Conservation (phyloP, 768 basidiomycete genomes). For the Xerocomus brunneocitrinus region DNA sequence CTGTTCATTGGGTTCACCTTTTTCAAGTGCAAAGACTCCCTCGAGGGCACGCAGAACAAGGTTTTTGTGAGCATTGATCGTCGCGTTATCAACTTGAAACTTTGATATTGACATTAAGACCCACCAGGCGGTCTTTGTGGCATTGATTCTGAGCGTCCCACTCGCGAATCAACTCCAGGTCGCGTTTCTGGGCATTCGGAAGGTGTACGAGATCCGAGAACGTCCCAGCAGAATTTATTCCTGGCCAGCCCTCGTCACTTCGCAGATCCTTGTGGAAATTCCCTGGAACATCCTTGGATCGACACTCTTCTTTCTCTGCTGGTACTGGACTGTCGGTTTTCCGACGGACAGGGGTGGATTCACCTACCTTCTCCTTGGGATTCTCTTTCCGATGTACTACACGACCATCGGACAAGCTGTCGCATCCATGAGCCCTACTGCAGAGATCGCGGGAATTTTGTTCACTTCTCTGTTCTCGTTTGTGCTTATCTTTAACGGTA, state of each 20-base stretch:
- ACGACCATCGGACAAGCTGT: constrained; percentile 58
- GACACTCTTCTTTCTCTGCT: constrained; percentile 56
- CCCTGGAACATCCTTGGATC: constrained; percentile 61
- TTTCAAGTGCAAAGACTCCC: constrained; percentile 48
- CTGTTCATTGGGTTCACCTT: constrained; percentile 62
- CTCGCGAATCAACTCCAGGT: constrained; percentile 62
- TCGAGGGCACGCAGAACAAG: constrained; percentile 61
- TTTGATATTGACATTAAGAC: neutral
- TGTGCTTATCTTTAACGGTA: constrained; percentile 61
- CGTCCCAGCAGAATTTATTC: constrained; percentile 60
- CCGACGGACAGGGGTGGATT: constrained; percentile 49
- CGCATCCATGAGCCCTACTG: constrained; percentile 55
- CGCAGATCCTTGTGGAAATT: constrained; percentile 52
- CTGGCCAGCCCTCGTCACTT: constrained; percentile 55
- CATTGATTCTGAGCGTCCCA: constrained; percentile 45
- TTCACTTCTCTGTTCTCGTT: constrained; percentile 60
- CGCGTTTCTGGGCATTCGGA: constrained; percentile 52
- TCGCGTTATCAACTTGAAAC: neutral
- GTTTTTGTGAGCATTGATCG: constrained; percentile 46
- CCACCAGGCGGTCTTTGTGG: constrained; percentile 50
- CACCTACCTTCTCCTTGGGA: constrained; percentile 50
- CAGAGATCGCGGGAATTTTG: constrained; percentile 55
- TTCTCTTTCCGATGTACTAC: constrained; percentile 58
- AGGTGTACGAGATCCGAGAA: constrained; percentile 63
- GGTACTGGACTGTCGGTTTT: constrained; percentile 71